Evolutionary conservation across 371 early-diverging fungal species (phyloP).

Genomic region (Chytridium lagenaria): DNA sequence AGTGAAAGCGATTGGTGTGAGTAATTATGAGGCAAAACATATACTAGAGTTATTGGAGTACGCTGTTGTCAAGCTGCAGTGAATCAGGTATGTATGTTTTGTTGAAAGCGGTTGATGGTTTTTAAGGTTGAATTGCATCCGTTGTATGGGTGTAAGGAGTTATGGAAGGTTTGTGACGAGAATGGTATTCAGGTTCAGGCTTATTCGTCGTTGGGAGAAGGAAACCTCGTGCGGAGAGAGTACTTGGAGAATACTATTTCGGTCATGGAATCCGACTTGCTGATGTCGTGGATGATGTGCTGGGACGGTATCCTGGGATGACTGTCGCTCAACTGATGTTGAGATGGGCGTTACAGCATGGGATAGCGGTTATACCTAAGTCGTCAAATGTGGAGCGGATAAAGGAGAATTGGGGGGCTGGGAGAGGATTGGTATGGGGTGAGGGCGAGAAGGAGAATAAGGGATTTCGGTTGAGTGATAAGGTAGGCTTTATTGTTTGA

Average conservation of each 20-base stretch:
- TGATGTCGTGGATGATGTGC: too few relatives aligned
- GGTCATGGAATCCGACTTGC: too few relatives aligned
- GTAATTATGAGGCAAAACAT: conserved; percentile 76
- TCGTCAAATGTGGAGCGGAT: conserved; percentile 60
- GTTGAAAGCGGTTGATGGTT: neutral
- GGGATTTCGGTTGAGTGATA: too few relatives aligned
- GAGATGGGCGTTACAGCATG: conserved; percentile 78
- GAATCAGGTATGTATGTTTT: conserved; percentile 60
- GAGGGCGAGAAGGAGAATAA: too few relatives aligned
- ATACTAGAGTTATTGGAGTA: conserved; percentile 58
- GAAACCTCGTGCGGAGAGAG: conserved; percentile 58
- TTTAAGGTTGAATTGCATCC: conserved; percentile 82
- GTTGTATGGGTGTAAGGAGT: conserved; percentile 49
- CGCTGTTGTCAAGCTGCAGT: conserved; percentile 48
- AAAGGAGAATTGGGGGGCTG: conserved; percentile 59
- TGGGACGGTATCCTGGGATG: too few relatives aligned
- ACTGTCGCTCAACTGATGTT: conserved; percentile 75
- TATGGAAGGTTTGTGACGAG: conserved; percentile 60
- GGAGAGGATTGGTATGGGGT: too few relatives aligned
- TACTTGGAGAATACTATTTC: too few relatives aligned
- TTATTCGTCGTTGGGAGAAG: conserved; percentile 94
- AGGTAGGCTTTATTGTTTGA: too few relatives aligned
- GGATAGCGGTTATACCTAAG: conserved; percentile 72
- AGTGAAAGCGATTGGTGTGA: conserved; percentile 79
- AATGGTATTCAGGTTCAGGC: conserved; percentile 78